These are phyloP conservation scores for Paragyromitra xinjiangensis DNA, from an alignment of 495 filamentous ascomycete species.

Conservation along the genomic window DNA sequence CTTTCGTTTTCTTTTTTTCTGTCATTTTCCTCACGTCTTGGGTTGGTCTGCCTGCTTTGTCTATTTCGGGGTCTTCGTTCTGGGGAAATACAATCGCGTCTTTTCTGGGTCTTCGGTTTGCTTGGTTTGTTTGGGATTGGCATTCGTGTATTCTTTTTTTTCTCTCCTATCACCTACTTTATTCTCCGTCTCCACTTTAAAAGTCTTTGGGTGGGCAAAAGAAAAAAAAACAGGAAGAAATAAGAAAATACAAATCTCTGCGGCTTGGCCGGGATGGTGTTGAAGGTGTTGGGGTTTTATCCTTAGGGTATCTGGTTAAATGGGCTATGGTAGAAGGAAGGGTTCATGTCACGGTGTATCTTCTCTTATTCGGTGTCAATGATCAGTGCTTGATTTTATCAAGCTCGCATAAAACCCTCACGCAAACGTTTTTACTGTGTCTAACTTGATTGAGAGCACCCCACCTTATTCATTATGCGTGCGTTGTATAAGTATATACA, in stretches of 20 bases:
- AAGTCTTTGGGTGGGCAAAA: neutral
- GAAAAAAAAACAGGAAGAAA: constrained; percentile 22
- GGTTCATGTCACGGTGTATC: constrained; percentile 5
- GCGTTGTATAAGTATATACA: constrained; percentile 17
- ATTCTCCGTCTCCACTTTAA: neutral
- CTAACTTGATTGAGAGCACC: neutral
- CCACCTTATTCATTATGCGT: neutral
- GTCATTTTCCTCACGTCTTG: constrained; percentile 24
- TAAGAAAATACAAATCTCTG: constrained; percentile 30
- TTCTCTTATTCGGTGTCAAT: constrained; percentile 16
- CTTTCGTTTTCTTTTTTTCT: constrained; percentile 17
- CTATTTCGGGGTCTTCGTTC: constrained; percentile 21
- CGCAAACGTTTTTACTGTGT: neutral
- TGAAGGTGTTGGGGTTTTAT: constrained; percentile 20
- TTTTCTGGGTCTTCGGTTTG: constrained; percentile 34
- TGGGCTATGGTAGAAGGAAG: constrained; percentile 7
- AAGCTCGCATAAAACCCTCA: neutral
- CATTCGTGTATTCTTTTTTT: constrained; percentile 21
- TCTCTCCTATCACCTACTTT: constrained; percentile 3
- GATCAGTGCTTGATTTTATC: constrained; percentile 20
- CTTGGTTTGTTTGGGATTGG: constrained; percentile 33
- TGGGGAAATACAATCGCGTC: constrained; percentile 13
- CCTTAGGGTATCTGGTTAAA: constrained; percentile 11
- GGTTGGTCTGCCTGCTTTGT: constrained; percentile 34
- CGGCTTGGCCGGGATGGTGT: constrained; percentile 20